phyloP scores from a whole-genome alignment of 306 rosid species.

The Biancaea sappan region DNA sequence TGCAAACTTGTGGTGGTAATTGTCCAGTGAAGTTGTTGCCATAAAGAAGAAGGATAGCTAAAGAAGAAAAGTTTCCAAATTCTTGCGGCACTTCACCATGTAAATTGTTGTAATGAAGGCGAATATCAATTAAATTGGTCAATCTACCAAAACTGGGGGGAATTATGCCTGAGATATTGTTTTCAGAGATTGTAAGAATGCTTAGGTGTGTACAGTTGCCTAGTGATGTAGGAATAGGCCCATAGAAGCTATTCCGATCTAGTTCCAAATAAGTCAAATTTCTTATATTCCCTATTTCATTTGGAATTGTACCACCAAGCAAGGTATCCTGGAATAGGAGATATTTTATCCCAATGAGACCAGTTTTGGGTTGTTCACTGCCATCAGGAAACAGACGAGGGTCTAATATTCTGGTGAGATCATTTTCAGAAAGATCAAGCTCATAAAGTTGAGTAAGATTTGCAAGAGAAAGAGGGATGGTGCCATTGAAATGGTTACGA shows the following conservation, averaged over 20 bases:
- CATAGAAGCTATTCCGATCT: conserved; percentile 21
- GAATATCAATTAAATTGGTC: conserved; percentile 27
- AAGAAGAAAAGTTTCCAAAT: too few relatives aligned
- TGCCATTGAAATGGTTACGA: conserved; percentile 25
- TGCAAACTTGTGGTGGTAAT: too few relatives aligned
- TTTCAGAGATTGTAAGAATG: conserved; percentile 22
- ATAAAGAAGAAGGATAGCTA: too few relatives aligned
- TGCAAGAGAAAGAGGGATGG: conserved; percentile 42
- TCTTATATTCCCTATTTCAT: too few relatives aligned
- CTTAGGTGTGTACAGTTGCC: conserved; percentile 37
- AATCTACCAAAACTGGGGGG: conserved; percentile 31
- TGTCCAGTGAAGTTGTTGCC: too few relatives aligned
- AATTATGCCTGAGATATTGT: conserved; percentile 38
- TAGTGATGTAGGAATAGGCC: conserved; percentile 39
- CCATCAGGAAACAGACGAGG: too few relatives aligned
- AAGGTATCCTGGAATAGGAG: neutral
- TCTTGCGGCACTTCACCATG: too few relatives aligned
- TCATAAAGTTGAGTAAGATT: conserved; percentile 41
- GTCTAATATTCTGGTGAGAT: conserved; percentile 33
- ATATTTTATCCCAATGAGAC: conserved; percentile 38
- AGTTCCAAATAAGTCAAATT: conserved; percentile 23
- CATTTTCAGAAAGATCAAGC: conserved; percentile 44
- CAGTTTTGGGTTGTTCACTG: conserved; percentile 26
- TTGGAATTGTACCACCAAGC: too few relatives aligned
- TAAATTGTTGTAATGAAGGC: conserved; percentile 18